Evolutionary conservation across 345 rosid species (phyloP), one percentile per base, ranked within the genome.

Genomic region (Erodium maritimum): DNA sequence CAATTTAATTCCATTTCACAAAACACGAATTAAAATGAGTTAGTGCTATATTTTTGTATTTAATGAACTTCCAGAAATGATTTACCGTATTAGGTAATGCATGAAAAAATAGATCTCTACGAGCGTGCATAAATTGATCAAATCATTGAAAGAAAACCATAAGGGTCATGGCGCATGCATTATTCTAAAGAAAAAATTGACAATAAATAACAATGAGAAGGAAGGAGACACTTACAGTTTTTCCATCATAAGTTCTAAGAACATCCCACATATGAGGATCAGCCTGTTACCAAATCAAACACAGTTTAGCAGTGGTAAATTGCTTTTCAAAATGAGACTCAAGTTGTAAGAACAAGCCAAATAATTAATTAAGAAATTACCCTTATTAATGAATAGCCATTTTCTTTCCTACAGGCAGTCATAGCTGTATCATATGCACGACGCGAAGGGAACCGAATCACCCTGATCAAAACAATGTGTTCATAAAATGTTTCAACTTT

Each of bases 381-480:
- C 48, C 17, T 8, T 29, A 29, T 29, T 29, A 29, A 29, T 8
- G 5, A 29, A 29, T 3, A 29, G 34, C 34, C n/a, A n/a, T n/a
- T n/a, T n/a, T n/a, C n/a, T 85, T 22, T 81, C 90, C 68, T 85
- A 66, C 67, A 11, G 79, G 77, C 75, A 75, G 54, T 73, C 45
- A 59, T 3, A 2, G 88, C 95, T 55, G 24, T 69, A 61, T 75
- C 68, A 57, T 60, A 81, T 1, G 75, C 76, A 19, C 48, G 2
- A 29, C 61, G 67, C 23, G 90, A 77, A 21, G 78, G 65, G 57
- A 90, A 83, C 61, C 76, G 79, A 65, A 90, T 61, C 73, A 71
- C 51, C 82, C 97, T 87, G 78, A 62, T 34, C 23, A 55, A 52
- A 63, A 63, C 23, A 63, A 68, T 25, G 29, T 59, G 12, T 52